Percentiles rank a stretch among this genome's conserved stretches.
Conservation (phyloP, 139 green algal genomes). For the Trebouxia sp. region DNA sequence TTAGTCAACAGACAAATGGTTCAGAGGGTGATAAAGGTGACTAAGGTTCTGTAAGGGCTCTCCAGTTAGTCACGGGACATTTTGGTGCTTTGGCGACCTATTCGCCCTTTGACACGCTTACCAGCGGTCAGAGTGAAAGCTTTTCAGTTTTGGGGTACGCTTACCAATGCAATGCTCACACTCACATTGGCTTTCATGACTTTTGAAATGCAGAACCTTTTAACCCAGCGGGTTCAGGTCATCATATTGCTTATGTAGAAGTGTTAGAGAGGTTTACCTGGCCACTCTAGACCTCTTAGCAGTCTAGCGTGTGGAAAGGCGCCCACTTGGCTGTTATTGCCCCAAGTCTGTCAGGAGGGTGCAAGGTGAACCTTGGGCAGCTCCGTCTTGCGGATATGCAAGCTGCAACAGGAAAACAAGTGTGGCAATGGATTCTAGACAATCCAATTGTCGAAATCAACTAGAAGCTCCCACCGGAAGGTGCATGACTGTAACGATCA, state of each 20-base stretch:
- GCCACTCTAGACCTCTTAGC: not conserved
- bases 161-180: conserved; percentile 15
- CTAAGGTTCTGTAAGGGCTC: conserved; percentile 25
- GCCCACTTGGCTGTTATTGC: conserved; percentile 10
- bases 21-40: conserved; percentile 18
- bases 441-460: conserved; percentile 21
- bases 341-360: conserved; percentile 14
- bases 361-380: conserved; percentile 17
- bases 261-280: conserved; percentile 3
- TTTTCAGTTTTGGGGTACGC: conserved; percentile 20
- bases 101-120: conserved; percentile 19
- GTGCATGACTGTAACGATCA: conserved; percentile 23
- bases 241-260: conserved; percentile 3
- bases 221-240: not conserved
- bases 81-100: conserved; percentile 10
- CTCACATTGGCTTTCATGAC: conserved; percentile 18
- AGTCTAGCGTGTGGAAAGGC: conserved; percentile 10
- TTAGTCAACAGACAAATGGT: conserved; percentile 17
- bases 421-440: conserved; percentile 17
- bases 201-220: conserved; percentile 12
- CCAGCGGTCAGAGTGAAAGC: conserved; percentile 22
- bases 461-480: conserved; percentile 13
- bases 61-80: conserved; percentile 16
- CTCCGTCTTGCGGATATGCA: conserved; percentile 25
- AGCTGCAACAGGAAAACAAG: conserved; percentile 25